Evolutionary conservation across 202 grass and related monocot species (phyloP).

Genomic region (Musa balbisiana): DNA sequence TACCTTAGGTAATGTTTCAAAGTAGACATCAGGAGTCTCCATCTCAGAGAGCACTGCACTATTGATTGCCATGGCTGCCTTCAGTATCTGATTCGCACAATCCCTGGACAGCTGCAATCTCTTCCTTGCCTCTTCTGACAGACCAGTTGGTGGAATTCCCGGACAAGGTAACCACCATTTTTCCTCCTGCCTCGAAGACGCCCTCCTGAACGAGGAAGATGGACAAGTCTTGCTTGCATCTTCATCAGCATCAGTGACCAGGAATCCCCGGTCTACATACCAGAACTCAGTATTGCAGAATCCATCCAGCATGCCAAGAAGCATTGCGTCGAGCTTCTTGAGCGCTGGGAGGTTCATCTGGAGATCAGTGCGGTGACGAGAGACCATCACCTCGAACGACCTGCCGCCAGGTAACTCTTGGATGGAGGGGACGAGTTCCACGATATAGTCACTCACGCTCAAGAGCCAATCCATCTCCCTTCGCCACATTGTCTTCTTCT

Average conservation of each 20-base stretch:
- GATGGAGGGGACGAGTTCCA: conserved; percentile 84
- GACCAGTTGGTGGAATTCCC: conserved; percentile 60
- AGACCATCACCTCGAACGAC: conserved; percentile 96
- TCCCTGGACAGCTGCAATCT: conserved; percentile 85
- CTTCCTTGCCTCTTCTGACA: conserved; percentile 70
- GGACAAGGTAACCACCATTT: conserved; percentile 98
- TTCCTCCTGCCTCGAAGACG: conserved; percentile 86
- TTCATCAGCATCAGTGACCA: conserved; percentile 44
- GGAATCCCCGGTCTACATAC: conserved; percentile 84
- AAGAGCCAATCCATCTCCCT: conserved; percentile 96
- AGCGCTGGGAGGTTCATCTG: conserved; percentile 96
- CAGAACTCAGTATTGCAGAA: conserved; percentile 80
- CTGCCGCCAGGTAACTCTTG: conserved; percentile 88
- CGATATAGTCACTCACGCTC: conserved; percentile 81
- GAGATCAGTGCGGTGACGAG: conserved; percentile 68
- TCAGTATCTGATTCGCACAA: conserved; percentile 91
- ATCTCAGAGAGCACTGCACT: conserved; percentile 80
- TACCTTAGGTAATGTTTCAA: conserved; percentile 90
- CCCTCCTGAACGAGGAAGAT: conserved; percentile 41
- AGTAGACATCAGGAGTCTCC: conserved; percentile 80
- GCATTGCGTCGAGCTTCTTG: conserved; percentile 93
- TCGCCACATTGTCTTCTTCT: conserved; percentile 92
- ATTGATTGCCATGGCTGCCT: conserved; percentile 96
- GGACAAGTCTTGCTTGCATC: conserved; percentile 30
- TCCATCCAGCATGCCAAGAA: conserved; percentile 76